Evolutionary conservation across 768 basidiomycete species (phyloP).

Genomic region (Myochromella boudieri): DNA sequence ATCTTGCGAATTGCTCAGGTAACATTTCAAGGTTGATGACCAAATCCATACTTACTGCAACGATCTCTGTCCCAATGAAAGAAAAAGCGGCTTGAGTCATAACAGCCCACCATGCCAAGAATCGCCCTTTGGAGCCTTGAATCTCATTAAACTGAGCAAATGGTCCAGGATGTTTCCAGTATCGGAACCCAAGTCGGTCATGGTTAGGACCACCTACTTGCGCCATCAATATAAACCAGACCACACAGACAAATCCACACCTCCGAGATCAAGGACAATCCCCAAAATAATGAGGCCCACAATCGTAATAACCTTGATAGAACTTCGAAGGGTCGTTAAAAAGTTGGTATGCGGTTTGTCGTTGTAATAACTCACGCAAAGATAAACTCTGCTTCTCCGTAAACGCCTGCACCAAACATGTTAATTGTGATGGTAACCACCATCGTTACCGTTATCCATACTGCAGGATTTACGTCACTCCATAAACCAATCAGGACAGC

Average conservation of each 20-base stretch:
- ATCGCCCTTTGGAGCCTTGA: conserved; percentile 68
- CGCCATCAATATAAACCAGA: neutral
- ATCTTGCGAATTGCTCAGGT: conserved; percentile 45
- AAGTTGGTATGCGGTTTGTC: conserved; percentile 14
- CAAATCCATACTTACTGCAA: conserved; percentile 57
- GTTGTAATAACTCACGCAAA: conserved; percentile 66
- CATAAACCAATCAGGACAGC: conserved; percentile 79
- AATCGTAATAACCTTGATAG: conserved; percentile 90
- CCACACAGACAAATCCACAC: conserved; percentile 17
- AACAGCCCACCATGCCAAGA: conserved; percentile 58
- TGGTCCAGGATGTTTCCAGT: conserved; percentile 89
- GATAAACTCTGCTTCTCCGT: conserved; percentile 84
- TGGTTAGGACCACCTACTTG: conserved; percentile 71
- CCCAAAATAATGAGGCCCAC: conserved; percentile 70
- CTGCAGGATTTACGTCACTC: conserved; percentile 63
- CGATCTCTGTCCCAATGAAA: conserved; percentile 92
- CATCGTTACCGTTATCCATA: conserved; percentile 79
- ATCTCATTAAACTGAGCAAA: conserved; percentile 74
- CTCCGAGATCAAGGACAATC: conserved; percentile 79
- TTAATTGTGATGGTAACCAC: conserved; percentile 78
- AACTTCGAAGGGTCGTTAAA: conserved; percentile 32
- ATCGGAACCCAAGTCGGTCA: conserved; percentile 71
- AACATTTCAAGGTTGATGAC: neutral
- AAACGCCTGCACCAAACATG: conserved; percentile 72
- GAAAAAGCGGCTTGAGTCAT: conserved; percentile 91